A percentile compares a stretch with the other conserved stretches of the same genome.
Evolutionary conservation across 371 early-diverging fungal species (phyloP).

Genomic region (Rhizomucor miehei): DNA sequence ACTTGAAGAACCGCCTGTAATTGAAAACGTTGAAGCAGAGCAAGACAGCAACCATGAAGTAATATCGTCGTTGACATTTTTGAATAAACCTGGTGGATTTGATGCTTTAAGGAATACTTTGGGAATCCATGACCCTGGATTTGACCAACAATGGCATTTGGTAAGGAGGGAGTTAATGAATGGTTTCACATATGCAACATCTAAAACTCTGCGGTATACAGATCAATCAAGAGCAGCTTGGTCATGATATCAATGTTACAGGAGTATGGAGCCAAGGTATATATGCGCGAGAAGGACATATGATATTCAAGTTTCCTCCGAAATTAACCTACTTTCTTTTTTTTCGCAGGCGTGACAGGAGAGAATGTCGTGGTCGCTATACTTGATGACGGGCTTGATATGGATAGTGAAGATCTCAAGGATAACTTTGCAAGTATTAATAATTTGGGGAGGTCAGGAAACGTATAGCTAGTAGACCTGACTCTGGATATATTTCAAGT

Average conservation of each 20-base stretch:
- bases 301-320: background rate
- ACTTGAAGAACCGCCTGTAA: conserved; percentile 8
- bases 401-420: conserved; percentile 75
- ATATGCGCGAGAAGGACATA: too few species aligned
- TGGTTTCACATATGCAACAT: background rate
- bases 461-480: conserved; percentile 3
- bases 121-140: conserved; percentile 75
- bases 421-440: conserved; percentile 81
- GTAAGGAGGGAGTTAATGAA: conserved; percentile 8
- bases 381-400: conserved; percentile 95
- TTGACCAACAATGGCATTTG: conserved; percentile 50
- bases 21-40: conserved; percentile 20
- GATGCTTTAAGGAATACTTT: conserved; percentile 16
- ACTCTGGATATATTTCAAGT: conserved; percentile 36
- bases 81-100: conserved; percentile 17
- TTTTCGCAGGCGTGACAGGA: conserved; percentile 79
- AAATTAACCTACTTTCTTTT: background rate
- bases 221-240: conserved; percentile 66
- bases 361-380: conserved; percentile 84
- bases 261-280: conserved; percentile 87
- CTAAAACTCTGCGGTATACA: conserved; percentile 15
- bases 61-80: conserved; percentile 2
- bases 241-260: conserved; percentile 91
- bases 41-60: conserved; percentile 9
- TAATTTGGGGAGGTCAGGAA: too few species aligned